Base-by-base conservation (phyloP, 2,329 filamentous ascomycete genomes). In the Penicillium freii region DNA sequence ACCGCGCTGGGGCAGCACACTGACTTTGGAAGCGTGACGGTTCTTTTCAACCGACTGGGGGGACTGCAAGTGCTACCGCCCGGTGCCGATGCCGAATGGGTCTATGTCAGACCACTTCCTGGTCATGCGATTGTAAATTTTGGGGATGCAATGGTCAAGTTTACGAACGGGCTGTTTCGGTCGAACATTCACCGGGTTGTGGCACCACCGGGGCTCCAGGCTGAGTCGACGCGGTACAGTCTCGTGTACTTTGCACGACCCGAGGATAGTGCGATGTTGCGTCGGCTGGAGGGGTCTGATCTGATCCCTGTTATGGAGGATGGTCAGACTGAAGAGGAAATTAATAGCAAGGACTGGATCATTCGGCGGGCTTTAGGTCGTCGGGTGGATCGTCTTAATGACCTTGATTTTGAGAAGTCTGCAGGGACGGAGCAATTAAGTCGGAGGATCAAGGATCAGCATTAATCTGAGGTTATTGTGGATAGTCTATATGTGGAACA, bases 21-120 rank as follows among this genome's bases (percentile, higher is more conserved):
- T 2, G 83, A 85, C 62, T 84, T 84, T 60, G 82, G 82, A 45
- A 80, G 75, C 51, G 73, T 85, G 6, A 85, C 83, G 0, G 70
- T 85, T 5, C 75, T 85, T 2, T 83, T 84, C 69, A 85, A 84
- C 68, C 75, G 80, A 0, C 67, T 84, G 2, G 82, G 82, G 0
- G 82, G 82, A 0, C 72, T 85, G 8, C 82, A 84, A 64, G 78
- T 84, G 4, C 71, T 80, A 3, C 75, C 78, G 0, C 80, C 80
- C 0, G 69, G 70, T 0, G 62, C 63, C 4, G 72, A 73, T 52
- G 71, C 71, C 10, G 67, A 76, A 29, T 85, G 82, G 82, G 71
- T 74, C 17, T 85, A 81, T 60, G 81, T 85, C 0, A 74, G 76
- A 19, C 82, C 83, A 0, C 61, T 84, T 0, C 75, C 76, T 0